phyloP scores from a whole-genome alignment of 164 flowering plant species.

The Macadamia integrifolia region DNA sequence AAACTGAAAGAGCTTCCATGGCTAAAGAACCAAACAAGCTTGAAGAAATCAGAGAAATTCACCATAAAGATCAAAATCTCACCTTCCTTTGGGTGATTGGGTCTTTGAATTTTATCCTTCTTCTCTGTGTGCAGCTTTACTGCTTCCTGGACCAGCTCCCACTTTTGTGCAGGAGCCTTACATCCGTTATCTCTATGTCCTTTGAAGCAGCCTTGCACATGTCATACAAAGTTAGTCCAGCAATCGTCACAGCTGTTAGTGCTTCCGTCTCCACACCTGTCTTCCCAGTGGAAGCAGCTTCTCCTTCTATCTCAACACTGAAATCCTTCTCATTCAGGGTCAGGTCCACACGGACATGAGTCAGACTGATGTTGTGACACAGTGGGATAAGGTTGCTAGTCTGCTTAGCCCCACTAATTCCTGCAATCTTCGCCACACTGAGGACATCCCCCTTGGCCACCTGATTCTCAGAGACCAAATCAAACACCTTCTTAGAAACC shows the following conservation, averaged over 20 bases:
- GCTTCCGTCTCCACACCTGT: constrained; percentile 98
- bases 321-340: constrained; percentile 47
- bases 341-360: constrained; percentile 58
- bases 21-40: too few relatives aligned
- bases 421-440: constrained; percentile 85
- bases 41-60: too few relatives aligned
- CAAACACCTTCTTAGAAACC: constrained; percentile 56
- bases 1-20: too few relatives aligned
- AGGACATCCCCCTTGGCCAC: constrained; percentile 91
- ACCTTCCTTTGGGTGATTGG: too few relatives aligned
- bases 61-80: too few relatives aligned
- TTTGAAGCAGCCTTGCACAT: constrained; percentile 98
- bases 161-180: constrained; percentile 67
- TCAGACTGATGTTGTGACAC: constrained; percentile 75
- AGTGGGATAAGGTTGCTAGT: constrained; percentile 88
- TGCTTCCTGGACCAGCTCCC: constrained; percentile 70
- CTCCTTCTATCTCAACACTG: constrained; percentile 77
- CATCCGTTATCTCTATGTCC: constrained; percentile 62
- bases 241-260: constrained; percentile 80
- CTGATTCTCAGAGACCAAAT: constrained; percentile 78
- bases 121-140: constrained; percentile 1
- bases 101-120: too few relatives aligned
- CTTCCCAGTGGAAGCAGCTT: constrained; percentile 71
- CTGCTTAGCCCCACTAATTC: constrained; percentile 82
- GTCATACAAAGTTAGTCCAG: constrained; percentile 94